Conservation (phyloP, 1,284 basidiomycete genomes). For the Apiotrichum veenhuisii region DNA sequence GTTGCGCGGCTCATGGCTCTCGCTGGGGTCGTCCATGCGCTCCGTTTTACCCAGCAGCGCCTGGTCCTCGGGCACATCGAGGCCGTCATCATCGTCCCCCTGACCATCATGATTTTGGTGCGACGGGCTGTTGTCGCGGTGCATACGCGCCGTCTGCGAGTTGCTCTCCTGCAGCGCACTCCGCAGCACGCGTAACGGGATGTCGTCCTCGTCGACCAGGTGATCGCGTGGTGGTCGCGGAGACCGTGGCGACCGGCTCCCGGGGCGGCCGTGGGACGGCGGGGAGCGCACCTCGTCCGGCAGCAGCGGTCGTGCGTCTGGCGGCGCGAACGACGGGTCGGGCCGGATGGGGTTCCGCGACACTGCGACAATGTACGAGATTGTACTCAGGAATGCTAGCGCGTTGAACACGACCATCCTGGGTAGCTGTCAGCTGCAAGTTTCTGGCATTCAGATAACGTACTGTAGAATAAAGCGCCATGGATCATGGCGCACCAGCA, state of each 20-base stretch:
- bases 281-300: constrained; percentile 11
- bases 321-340: constrained; percentile 30
- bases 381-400: constrained; percentile 25
- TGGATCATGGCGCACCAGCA: constrained; percentile 23
- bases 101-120: not conserved
- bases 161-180: constrained; percentile 11
- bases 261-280: not conserved
- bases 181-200: constrained; percentile 29
- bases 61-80: constrained; percentile 1
- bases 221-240: not conserved
- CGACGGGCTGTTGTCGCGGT: constrained; percentile 16
- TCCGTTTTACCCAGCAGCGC: constrained; percentile 12
- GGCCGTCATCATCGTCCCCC: constrained; percentile 3
- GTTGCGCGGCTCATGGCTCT: not conserved
- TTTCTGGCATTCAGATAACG: constrained; percentile 6
- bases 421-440: not conserved
- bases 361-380: constrained; percentile 26
- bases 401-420: constrained; percentile 28
- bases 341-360: constrained; percentile 26
- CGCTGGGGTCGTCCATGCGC: not conserved
- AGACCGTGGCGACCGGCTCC: not conserved
- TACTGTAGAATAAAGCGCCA: constrained; percentile 34
- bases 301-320: constrained; percentile 16
- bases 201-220: constrained; percentile 26
- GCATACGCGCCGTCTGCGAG: not conserved